Evolutionary conservation across 2,329 filamentous ascomycete species (phyloP).

Genomic region (Hymenotorrendiella dingleyae): DNA sequence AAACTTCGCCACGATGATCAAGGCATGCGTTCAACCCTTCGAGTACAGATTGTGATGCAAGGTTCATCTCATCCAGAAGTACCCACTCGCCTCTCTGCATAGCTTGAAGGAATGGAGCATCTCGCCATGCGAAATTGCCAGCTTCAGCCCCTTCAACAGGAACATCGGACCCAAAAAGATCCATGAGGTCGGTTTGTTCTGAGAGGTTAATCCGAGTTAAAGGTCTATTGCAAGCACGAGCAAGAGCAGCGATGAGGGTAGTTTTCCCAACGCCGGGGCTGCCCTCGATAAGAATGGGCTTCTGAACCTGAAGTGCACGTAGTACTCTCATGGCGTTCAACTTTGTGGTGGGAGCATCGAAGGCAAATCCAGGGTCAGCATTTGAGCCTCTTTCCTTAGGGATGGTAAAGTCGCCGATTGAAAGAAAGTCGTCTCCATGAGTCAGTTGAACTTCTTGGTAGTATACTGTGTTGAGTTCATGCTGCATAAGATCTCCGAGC

Average conservation of each 20-base stretch:
- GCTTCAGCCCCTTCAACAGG: constrained; percentile 88
- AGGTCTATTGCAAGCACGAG: constrained; percentile 70
- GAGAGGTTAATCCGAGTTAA: constrained; percentile 94
- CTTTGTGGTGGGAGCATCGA: constrained; percentile 84
- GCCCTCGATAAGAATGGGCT: constrained; percentile 90
- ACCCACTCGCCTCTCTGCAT: constrained; percentile 99
- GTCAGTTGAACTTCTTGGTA: constrained; percentile 53
- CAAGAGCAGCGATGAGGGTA: constrained; percentile 80
- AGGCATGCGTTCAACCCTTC: constrained; percentile 95
- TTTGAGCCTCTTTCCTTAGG: constrained; percentile 43
- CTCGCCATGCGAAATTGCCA: constrained; percentile 89
- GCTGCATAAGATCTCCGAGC: constrained; percentile 59
- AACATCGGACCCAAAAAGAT: constrained; percentile 93
- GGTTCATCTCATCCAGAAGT: constrained; percentile 95
- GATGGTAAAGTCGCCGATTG: constrained; percentile 71
- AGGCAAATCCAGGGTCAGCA: constrained; percentile 61
- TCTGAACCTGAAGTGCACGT: constrained; percentile 79
- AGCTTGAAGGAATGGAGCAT: constrained; percentile 89
- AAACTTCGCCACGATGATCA: constrained; percentile 92
- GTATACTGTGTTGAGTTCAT: constrained; percentile 62
- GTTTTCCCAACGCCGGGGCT: constrained; percentile 99
- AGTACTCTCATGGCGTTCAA: constrained; percentile 87
- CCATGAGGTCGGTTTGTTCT: constrained; percentile 96
- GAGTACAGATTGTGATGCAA: constrained; percentile 92
- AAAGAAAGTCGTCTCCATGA: constrained; percentile 48